Evolutionary conservation across 805 yeast genomes (phyloP).

Genomic region (Kluyveromyces wickerhamii): DNA sequence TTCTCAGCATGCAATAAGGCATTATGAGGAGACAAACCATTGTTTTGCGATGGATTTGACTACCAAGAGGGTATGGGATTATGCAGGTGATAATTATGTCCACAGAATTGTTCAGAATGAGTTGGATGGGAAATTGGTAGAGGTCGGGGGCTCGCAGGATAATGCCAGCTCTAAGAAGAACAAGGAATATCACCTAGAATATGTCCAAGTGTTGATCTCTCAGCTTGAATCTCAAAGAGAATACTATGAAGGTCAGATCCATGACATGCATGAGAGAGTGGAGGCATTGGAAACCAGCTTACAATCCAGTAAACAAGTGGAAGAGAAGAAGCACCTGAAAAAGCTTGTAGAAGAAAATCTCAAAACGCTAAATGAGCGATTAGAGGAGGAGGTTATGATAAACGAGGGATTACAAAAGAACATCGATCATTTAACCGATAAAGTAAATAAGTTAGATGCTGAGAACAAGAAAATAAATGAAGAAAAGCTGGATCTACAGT

Average conservation of each 20-base stretch:
- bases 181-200: conserved; percentile 65
- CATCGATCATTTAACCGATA: conserved; percentile 34
- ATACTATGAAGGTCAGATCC: conserved; percentile 55
- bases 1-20: conserved; percentile 77
- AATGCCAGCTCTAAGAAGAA: conserved; percentile 28
- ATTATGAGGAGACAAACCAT: conserved; percentile 69
- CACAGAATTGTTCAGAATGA: conserved; percentile 80
- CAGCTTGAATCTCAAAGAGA: conserved; percentile 84
- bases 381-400: conserved; percentile 28
- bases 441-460: conserved; percentile 31
- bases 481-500: conserved; percentile 44
- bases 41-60: conserved; percentile 85
- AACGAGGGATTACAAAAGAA: conserved; percentile 42
- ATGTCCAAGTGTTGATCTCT: conserved; percentile 66
- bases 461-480: conserved; percentile 30
- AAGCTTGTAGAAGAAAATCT: conserved; percentile 13
- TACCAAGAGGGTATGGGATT: conserved; percentile 90
- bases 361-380: conserved; percentile 15
- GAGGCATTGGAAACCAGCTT: conserved; percentile 11
- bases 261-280: conserved; percentile 30
- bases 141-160: conserved; percentile 39
- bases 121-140: conserved; percentile 84
- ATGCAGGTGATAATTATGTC: conserved; percentile 84
- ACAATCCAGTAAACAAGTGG: conserved; percentile 11
- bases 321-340: conserved; percentile 16